These are phyloP conservation scores for Chrysanthemum makinoi DNA, from an alignment of 129 eudicot genomes.

Conservation along the genomic window DNA sequence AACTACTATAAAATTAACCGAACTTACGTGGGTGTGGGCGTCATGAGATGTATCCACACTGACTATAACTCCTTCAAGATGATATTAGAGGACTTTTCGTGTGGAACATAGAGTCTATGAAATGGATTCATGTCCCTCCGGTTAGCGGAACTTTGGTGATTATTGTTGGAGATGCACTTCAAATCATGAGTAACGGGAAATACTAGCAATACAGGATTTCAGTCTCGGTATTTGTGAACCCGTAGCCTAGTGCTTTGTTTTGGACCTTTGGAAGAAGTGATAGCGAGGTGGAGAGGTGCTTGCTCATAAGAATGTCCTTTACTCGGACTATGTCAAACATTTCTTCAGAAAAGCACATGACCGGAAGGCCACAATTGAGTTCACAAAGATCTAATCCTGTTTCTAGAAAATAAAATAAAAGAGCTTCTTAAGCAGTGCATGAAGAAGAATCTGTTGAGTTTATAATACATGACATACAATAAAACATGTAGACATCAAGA, in stretches of 20 bases:
- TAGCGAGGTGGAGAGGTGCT: slow-evolving; percentile 34
- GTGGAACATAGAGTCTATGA: slow-evolving; percentile 25
- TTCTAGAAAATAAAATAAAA: neutral
- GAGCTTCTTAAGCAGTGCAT: neutral
- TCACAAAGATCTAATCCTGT: slow-evolving; percentile 31
- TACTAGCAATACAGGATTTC: slow-evolving; percentile 45
- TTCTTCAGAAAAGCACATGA: slow-evolving; percentile 48
- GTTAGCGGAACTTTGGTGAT: slow-evolving; percentile 40
- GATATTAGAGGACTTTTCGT: slow-evolving; percentile 57
- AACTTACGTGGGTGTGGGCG: slow-evolving; percentile 54
- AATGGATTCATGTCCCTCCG: slow-evolving; percentile 57
- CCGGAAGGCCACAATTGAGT: slow-evolving; percentile 45
- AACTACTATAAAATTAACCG: slow-evolving; percentile 45
- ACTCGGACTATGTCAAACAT: slow-evolving; percentile 43
- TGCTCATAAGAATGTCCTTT: slow-evolving; percentile 31
- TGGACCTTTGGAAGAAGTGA: slow-evolving; percentile 41
- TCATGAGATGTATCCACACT: slow-evolving; percentile 60
- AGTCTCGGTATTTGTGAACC: slow-evolving; percentile 50
- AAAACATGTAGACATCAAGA: too few relatives aligned
- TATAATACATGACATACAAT: too few relatives aligned
- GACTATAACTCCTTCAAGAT: slow-evolving; percentile 63
- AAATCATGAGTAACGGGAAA: slow-evolving; percentile 56
- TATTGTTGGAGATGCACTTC: slow-evolving; percentile 54
- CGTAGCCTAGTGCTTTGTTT: slow-evolving; percentile 33
- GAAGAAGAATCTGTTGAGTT: too few relatives aligned